phyloP scores from a whole-genome alignment of 176 grass and related monocot genomes.

The Oryza glaberrima region DNA sequence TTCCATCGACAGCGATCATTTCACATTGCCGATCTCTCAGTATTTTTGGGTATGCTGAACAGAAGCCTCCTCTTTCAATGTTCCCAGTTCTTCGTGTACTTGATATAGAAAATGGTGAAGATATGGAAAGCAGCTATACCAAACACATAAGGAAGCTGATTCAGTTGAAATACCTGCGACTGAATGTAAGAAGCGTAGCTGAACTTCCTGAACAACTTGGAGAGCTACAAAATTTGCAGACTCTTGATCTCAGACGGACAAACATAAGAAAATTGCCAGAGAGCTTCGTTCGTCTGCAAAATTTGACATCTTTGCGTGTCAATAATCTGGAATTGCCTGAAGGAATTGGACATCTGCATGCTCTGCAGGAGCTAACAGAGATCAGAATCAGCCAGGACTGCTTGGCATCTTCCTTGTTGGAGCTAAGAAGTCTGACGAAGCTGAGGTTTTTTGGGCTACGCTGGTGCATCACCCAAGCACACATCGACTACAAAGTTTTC shows the following conservation, averaged over 20 bases:
- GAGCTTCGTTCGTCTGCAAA: slow-evolving; percentile 27
- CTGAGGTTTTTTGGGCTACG: slow-evolving; percentile 23
- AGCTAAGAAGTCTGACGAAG: slow-evolving; percentile 28
- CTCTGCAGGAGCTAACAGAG: slow-evolving; percentile 30
- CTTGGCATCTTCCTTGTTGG: slow-evolving; percentile 29
- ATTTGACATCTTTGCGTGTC: slow-evolving; percentile 25
- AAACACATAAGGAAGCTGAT: slow-evolving; percentile 16
- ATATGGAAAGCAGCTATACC: slow-evolving; percentile 30
- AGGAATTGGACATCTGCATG: slow-evolving; percentile 37
- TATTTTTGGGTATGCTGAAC: slow-evolving; percentile 40
- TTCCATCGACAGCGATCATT: slow-evolving; percentile 20
- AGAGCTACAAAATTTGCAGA: slow-evolving; percentile 31
- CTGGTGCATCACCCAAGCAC: background rate
- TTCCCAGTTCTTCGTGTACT: slow-evolving; percentile 37
- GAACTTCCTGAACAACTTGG: slow-evolving; percentile 40
- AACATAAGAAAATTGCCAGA: slow-evolving; percentile 31
- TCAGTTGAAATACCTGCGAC: slow-evolving; percentile 41
- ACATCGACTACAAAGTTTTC: background rate
- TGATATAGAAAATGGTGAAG: slow-evolving; percentile 46
- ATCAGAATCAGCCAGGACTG: slow-evolving; percentile 17
- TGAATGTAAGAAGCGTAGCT: slow-evolving; percentile 26
- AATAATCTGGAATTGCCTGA: slow-evolving; percentile 16
- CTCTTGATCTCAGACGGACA: slow-evolving; percentile 26
- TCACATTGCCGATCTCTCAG: slow-evolving; percentile 33
- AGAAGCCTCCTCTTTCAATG: slow-evolving; percentile 37